Evolutionary conservation across 2,329 filamentous ascomycete species (phyloP), one percentile per base, ranked within the genome.

Genomic region (Fusarium sp.): DNA sequence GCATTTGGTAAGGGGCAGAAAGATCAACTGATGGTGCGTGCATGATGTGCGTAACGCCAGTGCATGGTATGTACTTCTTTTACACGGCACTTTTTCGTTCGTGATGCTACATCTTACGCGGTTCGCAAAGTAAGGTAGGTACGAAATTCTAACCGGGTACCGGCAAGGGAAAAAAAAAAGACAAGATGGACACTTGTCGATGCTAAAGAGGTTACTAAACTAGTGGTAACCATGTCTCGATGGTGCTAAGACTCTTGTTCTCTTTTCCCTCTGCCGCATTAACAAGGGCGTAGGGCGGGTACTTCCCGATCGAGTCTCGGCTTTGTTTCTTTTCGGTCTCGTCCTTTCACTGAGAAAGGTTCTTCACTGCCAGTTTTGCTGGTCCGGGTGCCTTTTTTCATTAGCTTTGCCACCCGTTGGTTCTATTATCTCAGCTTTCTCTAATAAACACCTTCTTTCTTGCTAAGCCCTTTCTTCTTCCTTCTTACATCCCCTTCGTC

Each of bases 381-480:
- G 45, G 45, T 3, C 45, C 40, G 45, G 66, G 61, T 37, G 45
- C 29, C 20, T 18, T 35, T 29, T 52, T 62, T 18, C n/a, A 22
- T 52, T 62, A 27, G 31, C 27, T 70, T 69, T 73, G 70, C 70
- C 70, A 73, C 70, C 31, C 52, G 38, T 9, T 52, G 42, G 42
- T 47, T 47, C 42, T 47, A 47, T 47, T 45, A 64, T 37, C 31
- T 62, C 66, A 73, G 70, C 73, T 66, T 64, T 73, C 62, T 52
- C 42, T 40, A 73, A 71, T 65, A 45, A 20, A 35, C n/a, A 18
- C 34, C n/a, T 38, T 40, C 34, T 20, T 31, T 50, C 67, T 61
- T 71, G 35, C 22, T 62, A 62, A 68, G 27, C 27, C 24, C 27
- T 62, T 56, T 8, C n/a, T 50, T 27, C 34, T 64, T 24, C 34